Evolutionary conservation across 768 basidiomycete genomes (phyloP).

Genomic region (Tricholoma flavovirens): DNA sequence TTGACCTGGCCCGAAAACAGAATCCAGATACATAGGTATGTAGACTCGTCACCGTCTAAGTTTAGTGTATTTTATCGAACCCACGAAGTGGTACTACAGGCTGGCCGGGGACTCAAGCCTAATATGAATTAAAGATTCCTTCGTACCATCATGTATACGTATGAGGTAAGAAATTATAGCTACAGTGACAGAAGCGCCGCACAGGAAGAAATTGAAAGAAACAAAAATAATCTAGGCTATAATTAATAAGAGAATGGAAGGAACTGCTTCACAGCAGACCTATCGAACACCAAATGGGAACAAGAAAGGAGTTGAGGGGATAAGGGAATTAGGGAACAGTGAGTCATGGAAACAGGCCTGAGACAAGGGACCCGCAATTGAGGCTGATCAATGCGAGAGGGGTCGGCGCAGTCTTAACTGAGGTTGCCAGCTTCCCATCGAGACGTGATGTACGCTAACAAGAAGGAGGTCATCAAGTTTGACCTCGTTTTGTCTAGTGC

Average conservation of each 20-base stretch:
- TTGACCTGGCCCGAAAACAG: no score
- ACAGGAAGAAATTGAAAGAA: background rate
- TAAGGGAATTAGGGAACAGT: background rate
- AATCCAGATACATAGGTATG: no score
- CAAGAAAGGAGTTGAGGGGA: background rate
- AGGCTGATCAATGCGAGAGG: constrained; percentile 7
- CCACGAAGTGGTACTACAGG: no score
- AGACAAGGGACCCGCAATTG: background rate
- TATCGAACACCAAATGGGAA: background rate
- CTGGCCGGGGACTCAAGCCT: no score
- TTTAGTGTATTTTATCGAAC: no score
- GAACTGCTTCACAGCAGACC: background rate
- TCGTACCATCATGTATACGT: background rate
- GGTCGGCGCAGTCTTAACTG: constrained; percentile 57
- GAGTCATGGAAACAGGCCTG: background rate
- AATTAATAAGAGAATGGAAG: background rate
- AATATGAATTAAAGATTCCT: background rate
- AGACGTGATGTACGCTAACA: constrained; percentile 78
- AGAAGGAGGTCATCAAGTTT: constrained; percentile 62
- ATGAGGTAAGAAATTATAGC: background rate
- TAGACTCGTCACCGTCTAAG: no score
- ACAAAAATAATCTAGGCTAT: background rate
- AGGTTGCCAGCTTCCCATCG: constrained; percentile 79
- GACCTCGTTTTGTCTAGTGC: constrained; percentile 44
- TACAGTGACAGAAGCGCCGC: background rate